phyloP scores from a whole-genome alignment of 345 rosid genomes.

The Alliaria petiolata region DNA sequence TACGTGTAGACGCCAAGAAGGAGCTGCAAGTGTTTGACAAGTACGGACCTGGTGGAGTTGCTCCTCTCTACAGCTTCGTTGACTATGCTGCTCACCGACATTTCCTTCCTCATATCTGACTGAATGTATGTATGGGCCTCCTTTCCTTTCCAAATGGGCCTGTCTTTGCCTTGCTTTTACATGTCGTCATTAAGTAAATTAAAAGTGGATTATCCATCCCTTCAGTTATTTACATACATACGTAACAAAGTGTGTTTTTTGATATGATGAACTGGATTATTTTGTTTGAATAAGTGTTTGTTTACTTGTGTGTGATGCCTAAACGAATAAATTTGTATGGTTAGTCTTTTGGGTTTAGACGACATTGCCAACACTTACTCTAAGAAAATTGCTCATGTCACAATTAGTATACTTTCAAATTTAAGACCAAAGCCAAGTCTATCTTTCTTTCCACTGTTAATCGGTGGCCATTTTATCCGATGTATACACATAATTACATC shows the following conservation, averaged over 20 bases:
- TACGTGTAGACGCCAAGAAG: constrained; percentile 50
- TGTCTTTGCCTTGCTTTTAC: too few species aligned
- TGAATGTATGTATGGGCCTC: constrained; percentile 4
- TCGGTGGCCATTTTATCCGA: constrained; percentile 24
- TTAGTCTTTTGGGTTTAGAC: constrained; percentile 15
- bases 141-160: not conserved
- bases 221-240: too few species aligned
- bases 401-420: not conserved
- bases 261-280: not conserved
- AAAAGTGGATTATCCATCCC: too few species aligned
- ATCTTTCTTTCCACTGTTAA: not conserved
- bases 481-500: not conserved
- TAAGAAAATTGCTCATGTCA: not conserved
- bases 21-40: constrained; percentile 63
- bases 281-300: not conserved
- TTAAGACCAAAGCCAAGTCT: constrained; percentile 19
- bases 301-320: not conserved
- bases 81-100: constrained; percentile 71
- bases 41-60: constrained; percentile 47
- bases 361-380: not conserved
- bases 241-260: not conserved
- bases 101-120: constrained; percentile 31
- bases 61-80: constrained; percentile 79
- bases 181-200: too few species aligned
- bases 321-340: not conserved